Evolutionary conservation across 78 protist species (phyloP), one percentile per base, ranked within the genome.

Genomic region (Dictyostelium citrinum): DNA sequence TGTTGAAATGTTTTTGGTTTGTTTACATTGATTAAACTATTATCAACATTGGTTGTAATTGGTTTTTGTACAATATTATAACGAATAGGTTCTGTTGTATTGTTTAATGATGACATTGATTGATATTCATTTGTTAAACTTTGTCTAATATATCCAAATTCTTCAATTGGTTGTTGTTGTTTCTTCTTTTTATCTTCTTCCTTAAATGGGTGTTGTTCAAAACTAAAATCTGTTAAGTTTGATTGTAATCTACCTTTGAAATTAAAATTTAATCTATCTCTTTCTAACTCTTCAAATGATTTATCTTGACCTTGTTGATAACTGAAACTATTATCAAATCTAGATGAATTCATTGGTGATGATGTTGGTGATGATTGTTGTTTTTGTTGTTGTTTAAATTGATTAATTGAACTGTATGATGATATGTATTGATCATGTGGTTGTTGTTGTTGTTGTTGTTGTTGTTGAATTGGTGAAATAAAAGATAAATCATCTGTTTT

Each of bases 221-320:
- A 29, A 10, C 43, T 29, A 68, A 88, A 78, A 22, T 88, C 93
- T 43, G 70, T 67, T 2, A 88, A 22, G 27, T 68, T 49, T 8
- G 81, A 27, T 22, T 61, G 72, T 43, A 88, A 49, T 49, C 93
- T 37, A 29, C 85, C 93, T 31, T 88, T 33, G 22, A 88, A 72
- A 35, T 78, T 60, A 16, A 20, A 60, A 6, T 33, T 33, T 37
- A 78, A 35, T 64, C 75, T 79, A 45, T 88, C 85, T 29, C 81
- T 84, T n/a, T 72, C 75, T 3, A 72, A 14, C 7, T 82, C 88
- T 60, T 82, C 88, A 41, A 64, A 49, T 33, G 68, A 55, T 31
- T 58, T 37, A 41, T 58, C 37, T 14, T 37, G 17, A 41, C 31
- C 22, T 29, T 78, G 67, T 14, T 41, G 39, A 11, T 8, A 12